These are phyloP conservation scores for Phytophthora nicotianae DNA, from an alignment of 352 stramenopile genomes.

Conservation along the genomic window DNA sequence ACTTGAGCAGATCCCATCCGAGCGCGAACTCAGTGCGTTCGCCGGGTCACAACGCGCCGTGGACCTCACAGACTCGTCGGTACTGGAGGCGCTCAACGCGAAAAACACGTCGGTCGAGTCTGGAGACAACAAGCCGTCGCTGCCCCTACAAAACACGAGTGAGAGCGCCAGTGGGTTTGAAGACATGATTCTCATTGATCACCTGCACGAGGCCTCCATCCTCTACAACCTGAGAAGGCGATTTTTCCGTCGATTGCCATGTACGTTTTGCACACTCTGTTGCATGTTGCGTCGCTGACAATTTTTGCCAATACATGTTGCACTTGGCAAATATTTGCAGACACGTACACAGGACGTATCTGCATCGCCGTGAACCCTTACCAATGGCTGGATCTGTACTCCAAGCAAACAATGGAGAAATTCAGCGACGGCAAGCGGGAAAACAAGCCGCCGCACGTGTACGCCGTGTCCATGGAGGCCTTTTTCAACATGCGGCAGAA, in stretches of 20 bases:
- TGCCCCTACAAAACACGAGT: slow-evolving; percentile 76
- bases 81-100: slow-evolving; percentile 64
- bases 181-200: slow-evolving; percentile 89
- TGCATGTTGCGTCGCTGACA: neutral
- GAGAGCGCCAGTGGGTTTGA: slow-evolving; percentile 70
- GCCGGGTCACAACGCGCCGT: slow-evolving; percentile 61
- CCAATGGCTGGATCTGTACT: slow-evolving; percentile 87
- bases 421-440: slow-evolving; percentile 81
- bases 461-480: slow-evolving; percentile 86
- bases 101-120: slow-evolving; percentile 67
- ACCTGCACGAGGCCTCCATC: slow-evolving; percentile 87
- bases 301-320: slow-evolving; percentile 11
- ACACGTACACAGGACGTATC: slow-evolving; percentile 89
- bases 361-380: slow-evolving; percentile 91
- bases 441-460: slow-evolving; percentile 83
- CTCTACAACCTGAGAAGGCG: slow-evolving; percentile 81
- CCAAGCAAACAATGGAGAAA: slow-evolving; percentile 64
- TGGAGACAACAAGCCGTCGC: slow-evolving; percentile 35
- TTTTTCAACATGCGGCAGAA: slow-evolving; percentile 83
- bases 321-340: slow-evolving; percentile 31
- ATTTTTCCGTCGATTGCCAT: slow-evolving; percentile 82
- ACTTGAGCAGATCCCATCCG: slow-evolving; percentile 45
- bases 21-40: slow-evolving; percentile 59
- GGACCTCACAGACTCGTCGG: slow-evolving; percentile 53
- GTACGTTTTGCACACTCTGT: slow-evolving; percentile 39